Base-by-base conservation (phyloP, 805 yeast species). In the Wilhelminamyces savonicus region DNA sequence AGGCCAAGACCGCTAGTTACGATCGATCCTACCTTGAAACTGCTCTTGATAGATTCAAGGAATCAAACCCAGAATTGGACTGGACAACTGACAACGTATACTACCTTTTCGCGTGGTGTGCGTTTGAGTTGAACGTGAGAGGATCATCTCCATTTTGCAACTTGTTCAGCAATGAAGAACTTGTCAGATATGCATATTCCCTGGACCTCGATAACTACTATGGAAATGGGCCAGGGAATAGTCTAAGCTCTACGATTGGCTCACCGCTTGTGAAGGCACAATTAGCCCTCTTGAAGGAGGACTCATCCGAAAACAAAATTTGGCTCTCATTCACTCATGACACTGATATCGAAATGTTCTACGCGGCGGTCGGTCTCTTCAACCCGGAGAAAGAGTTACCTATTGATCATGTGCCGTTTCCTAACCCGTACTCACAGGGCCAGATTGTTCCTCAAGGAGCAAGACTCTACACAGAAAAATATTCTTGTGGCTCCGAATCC, bases 321-420 rank as follows among this genome's bases (percentile, higher is more conserved):
- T 78, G 79, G 65, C 62, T 82, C 41, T 80, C 77, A 40, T 79
- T 83, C 60, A 66, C 84, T 11, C 94, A 85, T 47, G 94, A 85
- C 50, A 70, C 80, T 22, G 81, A 79, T 38, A 53, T 82, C 24
- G 62, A 76, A 37, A 61, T 78, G 24, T 76, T 69, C 42, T 57
- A 78, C 43, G 61, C 83, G 17, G 82, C 90, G 2, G 54, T 82
- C 27, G 87, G 85, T 6, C 50, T 82, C 38, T 37, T 68, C 34
- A 59, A 62, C 38, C 62, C 71, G 7, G 58, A 48, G 13, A 41
- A 54, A 3, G 59, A 62, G 23, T 61, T 75, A 22, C 67, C 78
- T 3, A 49, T 68, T 5, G 63, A 62, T 36, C 56, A 59, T 28
- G 64, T 74, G 27, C 64, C 63, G 5, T 73, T 74, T 53, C 62